Percentiles rank a stretch among this genome's conserved stretches.
Conservation (phyloP, 768 basidiomycete genomes). For the Termitomyces sp. region DNA sequence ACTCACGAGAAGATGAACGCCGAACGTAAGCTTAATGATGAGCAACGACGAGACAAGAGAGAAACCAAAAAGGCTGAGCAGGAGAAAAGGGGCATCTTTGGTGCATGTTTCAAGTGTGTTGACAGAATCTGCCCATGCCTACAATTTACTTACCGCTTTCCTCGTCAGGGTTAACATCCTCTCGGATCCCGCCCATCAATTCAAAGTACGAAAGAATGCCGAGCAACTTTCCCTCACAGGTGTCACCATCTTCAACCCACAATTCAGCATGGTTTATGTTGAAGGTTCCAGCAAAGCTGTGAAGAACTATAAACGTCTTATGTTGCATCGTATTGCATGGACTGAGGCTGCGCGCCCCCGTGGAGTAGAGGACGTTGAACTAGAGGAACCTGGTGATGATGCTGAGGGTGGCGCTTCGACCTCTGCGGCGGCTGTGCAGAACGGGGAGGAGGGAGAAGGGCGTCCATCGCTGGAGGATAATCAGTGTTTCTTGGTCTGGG, state of each 20-base stretch:
- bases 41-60: constrained; percentile 82
- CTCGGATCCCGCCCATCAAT: constrained; percentile 89
- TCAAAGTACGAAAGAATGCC: constrained; percentile 96
- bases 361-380: constrained; percentile 67
- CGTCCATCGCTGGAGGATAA: constrained; percentile 75
- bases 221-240: constrained; percentile 88
- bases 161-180: constrained; percentile 72
- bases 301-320: constrained; percentile 81
- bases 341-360: constrained; percentile 85
- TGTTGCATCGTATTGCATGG: constrained; percentile 89
- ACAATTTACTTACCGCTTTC: neutral
- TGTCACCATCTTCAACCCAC: constrained; percentile 85
- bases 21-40: constrained; percentile 88
- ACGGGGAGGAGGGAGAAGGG: constrained; percentile 24
- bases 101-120: constrained; percentile 88
- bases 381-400: constrained; percentile 49
- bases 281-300: constrained; percentile 88
- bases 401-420: constrained; percentile 34
- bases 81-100: constrained; percentile 80
- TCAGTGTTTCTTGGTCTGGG: constrained; percentile 89
- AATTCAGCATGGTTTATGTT: constrained; percentile 88
- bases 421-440: constrained; percentile 8
- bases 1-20: constrained; percentile 92
- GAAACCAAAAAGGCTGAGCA: constrained; percentile 85
- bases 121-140: neutral